phyloP scores from a whole-genome alignment of 2,329 filamentous ascomycete species.

The Cytospora piceae region DNA sequence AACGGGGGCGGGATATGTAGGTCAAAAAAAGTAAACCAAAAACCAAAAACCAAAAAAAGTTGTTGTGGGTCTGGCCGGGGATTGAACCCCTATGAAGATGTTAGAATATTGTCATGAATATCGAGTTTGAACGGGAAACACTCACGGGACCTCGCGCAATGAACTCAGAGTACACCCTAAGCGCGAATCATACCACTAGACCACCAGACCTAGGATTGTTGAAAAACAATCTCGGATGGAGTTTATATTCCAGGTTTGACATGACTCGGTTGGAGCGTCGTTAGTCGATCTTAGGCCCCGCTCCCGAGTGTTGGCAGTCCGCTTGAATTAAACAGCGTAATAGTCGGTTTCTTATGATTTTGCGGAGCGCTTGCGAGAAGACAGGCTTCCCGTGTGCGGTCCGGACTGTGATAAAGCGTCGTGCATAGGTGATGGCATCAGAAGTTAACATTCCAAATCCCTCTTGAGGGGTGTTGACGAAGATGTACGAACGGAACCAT shows the following conservation, averaged over 20 bases:
- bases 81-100: conserved; percentile 14
- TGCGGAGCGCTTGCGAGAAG: no score
- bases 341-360: no score
- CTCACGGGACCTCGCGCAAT: conserved; percentile 25
- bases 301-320: no score
- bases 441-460: no score
- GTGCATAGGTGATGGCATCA: no score
- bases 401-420: no score
- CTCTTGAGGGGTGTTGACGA: no score
- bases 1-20: neutral
- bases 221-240: neutral
- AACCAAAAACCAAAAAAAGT: neutral
- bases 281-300: no score
- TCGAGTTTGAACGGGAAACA: neutral
- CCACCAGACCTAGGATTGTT: conserved; percentile 20
- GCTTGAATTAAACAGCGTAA: no score
- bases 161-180: conserved; percentile 20
- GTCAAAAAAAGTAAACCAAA: neutral
- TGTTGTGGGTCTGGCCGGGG: conserved; percentile 24
- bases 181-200: conserved; percentile 30
- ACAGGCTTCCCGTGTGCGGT: no score
- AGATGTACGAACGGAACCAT: no score
- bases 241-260: neutral
- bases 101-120: neutral
- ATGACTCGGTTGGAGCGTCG: no score